A percentile compares a stretch with the other conserved stretches of the same genome.
Conservation (phyloP, 768 basidiomycete genomes). For the Gloeopeniophorella convolvens region DNA sequence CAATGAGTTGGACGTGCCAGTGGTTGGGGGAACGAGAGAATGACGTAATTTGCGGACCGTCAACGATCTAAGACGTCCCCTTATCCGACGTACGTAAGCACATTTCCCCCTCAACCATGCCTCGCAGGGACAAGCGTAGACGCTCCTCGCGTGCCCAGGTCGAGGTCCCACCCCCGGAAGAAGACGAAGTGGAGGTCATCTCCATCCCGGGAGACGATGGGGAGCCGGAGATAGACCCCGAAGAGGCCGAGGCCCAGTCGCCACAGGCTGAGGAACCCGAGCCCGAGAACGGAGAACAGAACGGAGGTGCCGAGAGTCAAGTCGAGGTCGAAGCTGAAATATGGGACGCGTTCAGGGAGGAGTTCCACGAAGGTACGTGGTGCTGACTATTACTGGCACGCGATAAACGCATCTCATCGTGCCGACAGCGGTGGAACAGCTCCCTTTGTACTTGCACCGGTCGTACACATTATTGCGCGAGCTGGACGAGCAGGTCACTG, state of each 20-base stretch:
- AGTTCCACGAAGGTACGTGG: conserved; percentile 15
- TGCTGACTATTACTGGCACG: neutral
- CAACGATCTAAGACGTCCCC: neutral
- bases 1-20: too few species aligned
- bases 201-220: conserved; percentile 1
- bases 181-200: neutral
- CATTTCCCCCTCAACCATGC: neutral
- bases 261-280: too few species aligned
- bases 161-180: neutral
- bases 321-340: conserved; percentile 9
- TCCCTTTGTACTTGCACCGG: conserved; percentile 20
- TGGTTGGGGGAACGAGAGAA: neutral
- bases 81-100: conserved; percentile 4
- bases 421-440: conserved; percentile 16
- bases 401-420: neutral
- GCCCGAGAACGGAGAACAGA: neutral
- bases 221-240: neutral
- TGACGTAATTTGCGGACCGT: neutral
- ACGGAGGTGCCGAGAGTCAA: neutral
- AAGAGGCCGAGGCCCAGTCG: too few species aligned
- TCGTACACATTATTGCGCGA: conserved; percentile 17
- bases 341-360: conserved; percentile 18
- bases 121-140: conserved; percentile 14
- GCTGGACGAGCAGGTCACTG: conserved; percentile 16
- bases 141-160: conserved; percentile 6